These are phyloP conservation scores for Fagopyrum homotropicum DNA, from an alignment of 148 eudicot genomes.

Conservation along the genomic window DNA sequence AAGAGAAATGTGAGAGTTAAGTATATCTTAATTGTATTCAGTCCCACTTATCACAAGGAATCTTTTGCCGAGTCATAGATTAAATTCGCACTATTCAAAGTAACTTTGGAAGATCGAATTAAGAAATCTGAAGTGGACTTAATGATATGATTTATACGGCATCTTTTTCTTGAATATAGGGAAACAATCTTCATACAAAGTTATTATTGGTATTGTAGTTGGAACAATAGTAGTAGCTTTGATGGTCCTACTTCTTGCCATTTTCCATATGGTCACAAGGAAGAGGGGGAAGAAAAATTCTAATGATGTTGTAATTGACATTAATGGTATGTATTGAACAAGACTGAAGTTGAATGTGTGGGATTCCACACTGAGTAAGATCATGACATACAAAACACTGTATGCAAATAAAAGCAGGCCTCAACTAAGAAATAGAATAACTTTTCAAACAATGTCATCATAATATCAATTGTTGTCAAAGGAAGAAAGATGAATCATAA, in stretches of 20 bases:
- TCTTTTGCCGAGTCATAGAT: too few species aligned
- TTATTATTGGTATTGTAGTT: background rate
- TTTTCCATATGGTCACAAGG: background rate
- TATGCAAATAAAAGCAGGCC: too few species aligned
- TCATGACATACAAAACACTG: too few species aligned
- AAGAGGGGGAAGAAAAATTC: background rate
- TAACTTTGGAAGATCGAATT: too few species aligned
- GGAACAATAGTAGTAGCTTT: background rate
- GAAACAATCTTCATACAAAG: conserved; percentile 2
- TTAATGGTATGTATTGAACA: background rate
- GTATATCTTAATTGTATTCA: background rate
- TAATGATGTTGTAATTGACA: background rate
- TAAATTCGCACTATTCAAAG: too few species aligned
- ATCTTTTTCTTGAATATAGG: background rate
- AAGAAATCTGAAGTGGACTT: background rate
- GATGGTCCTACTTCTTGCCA: background rate
- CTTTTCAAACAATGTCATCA: too few species aligned
- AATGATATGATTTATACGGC: background rate
- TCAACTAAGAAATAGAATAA: too few species aligned
- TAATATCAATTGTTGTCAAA: too few species aligned
- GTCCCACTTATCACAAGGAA: too few species aligned
- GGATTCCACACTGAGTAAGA: background rate
- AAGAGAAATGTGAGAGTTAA: too few species aligned
- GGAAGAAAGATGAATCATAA: too few species aligned
- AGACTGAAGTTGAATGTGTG: background rate